Base-by-base conservation (phyloP, 768 basidiomycete species). In the Pleurotus tuoliensis region DNA sequence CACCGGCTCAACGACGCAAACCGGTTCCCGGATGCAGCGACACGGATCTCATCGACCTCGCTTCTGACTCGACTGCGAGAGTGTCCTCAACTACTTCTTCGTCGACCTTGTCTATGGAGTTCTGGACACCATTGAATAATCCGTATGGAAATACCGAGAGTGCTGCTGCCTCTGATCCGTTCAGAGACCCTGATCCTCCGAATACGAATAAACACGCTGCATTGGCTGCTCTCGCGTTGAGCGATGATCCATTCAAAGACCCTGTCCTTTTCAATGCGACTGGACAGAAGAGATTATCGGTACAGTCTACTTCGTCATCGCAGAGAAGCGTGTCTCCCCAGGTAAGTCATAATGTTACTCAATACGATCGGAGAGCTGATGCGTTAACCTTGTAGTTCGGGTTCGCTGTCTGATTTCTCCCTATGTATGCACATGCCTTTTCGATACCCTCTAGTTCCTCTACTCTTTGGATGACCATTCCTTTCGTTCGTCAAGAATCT, bases 211-310 rank as follows among this genome's bases (percentile, higher is more conserved):
- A n/a, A 13, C 51, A 53, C 25, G 18, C 18, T 12, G 51, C 51
- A 22, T 22, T 53, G 8, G 51, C 51, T 18, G 51, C 51, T 5
- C 51, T 53, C 38, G 51, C 51, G 16, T 12, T 53, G 18, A 53
- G 51, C 51, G 51, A 53, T 30, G 51, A 53, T 41, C 51, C 51
- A 8, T 53, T 53, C 51, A 53, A 40, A 20, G 51, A 53, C 20
- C 51, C 51, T n/a, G 24, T 11, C n/a, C 16, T n/a, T 2, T 20
- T 15, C 22, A 53, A 5, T 41, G 22, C 9, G 3, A 5, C 15
- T n/a, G 9, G 5, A 2, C 16, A 24, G 2, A 41, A 22, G 15
- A 34, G 51, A 22, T 30, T 53, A 2, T 53, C 51, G 24, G 37
- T 13, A 12, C 24, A 40, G 51, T 53, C 51, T 3, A 24, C 18